Evolutionary conservation across 192 early-diverging fungal species (phyloP).

Genomic region (Backusella circina): DNA sequence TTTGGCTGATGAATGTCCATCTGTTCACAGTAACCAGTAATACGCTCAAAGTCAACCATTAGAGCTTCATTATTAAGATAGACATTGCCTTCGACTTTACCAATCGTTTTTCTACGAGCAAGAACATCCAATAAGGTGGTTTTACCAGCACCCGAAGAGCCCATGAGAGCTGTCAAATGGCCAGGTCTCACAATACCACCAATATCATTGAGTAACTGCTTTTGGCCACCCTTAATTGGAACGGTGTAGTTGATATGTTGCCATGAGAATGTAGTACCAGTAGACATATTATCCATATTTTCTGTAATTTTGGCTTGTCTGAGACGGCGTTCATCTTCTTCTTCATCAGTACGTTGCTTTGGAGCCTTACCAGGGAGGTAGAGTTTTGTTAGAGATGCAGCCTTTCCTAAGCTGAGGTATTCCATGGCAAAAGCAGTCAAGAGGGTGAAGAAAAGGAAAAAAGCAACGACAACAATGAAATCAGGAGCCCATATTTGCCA

Average conservation of each 20-base stretch:
- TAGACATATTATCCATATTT: conserved; percentile 39
- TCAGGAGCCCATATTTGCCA: conserved; percentile 52
- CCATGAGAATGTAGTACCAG: conserved; percentile 57
- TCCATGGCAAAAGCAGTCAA: conserved; percentile 55
- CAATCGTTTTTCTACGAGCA: conserved; percentile 72
- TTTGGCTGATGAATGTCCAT: conserved; percentile 84
- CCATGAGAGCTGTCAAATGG: conserved; percentile 87
- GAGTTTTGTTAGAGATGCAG: conserved; percentile 47
- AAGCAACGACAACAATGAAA: conserved; percentile 55
- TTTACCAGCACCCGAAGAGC: conserved; percentile 89
- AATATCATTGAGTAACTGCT: conserved; percentile 64
- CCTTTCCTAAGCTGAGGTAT: conserved; percentile 55
- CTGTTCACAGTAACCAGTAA: conserved; percentile 83
- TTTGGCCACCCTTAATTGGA: conserved; percentile 54
- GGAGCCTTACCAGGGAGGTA: conserved; percentile 41
- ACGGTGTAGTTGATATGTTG: conserved; percentile 66
- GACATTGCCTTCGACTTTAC: conserved; percentile 56
- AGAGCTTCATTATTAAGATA: conserved; percentile 48
- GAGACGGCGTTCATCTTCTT: conserved; percentile 28
- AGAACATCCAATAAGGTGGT: conserved; percentile 74
- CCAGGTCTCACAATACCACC: conserved; percentile 72
- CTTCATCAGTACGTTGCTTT: conserved; percentile 15
- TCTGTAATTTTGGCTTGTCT: conserved; percentile 32
- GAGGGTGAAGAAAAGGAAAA: conserved; percentile 41
- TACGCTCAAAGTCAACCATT: conserved; percentile 50